Evolutionary conservation across 2,329 filamentous ascomycete genomes (phyloP), one percentile per base, ranked within the genome.

Genomic region (Cryphonectria nitschkei): DNA sequence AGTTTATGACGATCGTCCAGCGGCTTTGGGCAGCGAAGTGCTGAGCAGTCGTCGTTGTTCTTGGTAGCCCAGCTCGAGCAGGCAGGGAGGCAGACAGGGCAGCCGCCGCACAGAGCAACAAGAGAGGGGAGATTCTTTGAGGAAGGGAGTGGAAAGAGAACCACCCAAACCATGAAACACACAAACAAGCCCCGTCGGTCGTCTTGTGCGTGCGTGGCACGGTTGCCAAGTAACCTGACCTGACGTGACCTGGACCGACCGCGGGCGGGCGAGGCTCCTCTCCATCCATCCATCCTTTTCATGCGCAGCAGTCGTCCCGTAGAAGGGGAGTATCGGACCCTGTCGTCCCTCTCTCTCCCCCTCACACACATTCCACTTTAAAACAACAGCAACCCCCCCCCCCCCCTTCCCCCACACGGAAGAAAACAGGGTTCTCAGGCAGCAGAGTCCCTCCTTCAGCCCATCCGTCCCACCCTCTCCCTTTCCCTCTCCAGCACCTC

Each of bases 401-500:
- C 16, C 39, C 13, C 9, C 26, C 16, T n/a, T 3, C 9, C 26
- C 26, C 26, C 26, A 26, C 14, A 2, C 4, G 3, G 2, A 39
- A 39, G 16, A n/a, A 37, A 11, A 14, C 19, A 14, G 26, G 7
- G 9, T 34, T 60, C 16, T 8, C 22, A 50, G 22, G 6, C 46
- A n/a, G 16, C 2, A 50, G 9, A 11, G 8, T 13, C 6, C 22
- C 34, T 29, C 50, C 14, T 34, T 52, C 56, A 39, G 13, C 39
- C 67, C 56, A 52, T n/a, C n/a, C 26, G 50, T 61, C 29, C 52
- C 32, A 50, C 70, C 39, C 65, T 54, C 50, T 73, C 70, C 76
- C 87, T 85, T 80, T 90, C 86, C 78, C 86, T 86, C 75, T 91
- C 89, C 72, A 94, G 78, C 67, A 94, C 88, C 80, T 93, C 87